Percentiles rank a stretch among this genome's conserved stretches.
Conservation (phyloP, 106 monocot genomes). For the Posidonia australis region DNA sequence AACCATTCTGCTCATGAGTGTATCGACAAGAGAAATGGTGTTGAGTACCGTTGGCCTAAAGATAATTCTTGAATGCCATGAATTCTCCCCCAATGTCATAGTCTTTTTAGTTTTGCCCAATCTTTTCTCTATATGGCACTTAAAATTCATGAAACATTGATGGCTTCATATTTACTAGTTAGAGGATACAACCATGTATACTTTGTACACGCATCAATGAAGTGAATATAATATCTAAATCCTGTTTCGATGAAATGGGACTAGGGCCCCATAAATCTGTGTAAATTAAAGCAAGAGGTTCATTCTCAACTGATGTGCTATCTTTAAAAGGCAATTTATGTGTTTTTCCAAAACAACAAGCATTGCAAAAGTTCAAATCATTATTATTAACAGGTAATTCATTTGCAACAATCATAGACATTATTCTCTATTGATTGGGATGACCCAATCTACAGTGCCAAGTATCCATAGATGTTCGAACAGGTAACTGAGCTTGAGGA, state of each 20-base stretch:
- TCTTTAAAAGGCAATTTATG: no score
- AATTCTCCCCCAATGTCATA: neutral
- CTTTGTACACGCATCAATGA: neutral
- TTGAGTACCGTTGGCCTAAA: neutral
- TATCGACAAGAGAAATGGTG: neutral
- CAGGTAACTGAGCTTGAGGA: no score
- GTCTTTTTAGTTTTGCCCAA: neutral
- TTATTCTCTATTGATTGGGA: no score
- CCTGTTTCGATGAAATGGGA: neutral
- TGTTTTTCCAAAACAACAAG: no score
- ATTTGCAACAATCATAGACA: no score
- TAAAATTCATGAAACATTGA: neutral
- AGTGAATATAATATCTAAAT: neutral
- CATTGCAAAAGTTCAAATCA: no score
- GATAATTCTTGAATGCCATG: neutral
- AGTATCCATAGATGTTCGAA: no score
- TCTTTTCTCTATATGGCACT: neutral
- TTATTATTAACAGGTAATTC: no score
- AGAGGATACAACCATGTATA: neutral
- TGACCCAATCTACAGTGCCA: no score
- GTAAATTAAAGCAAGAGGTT: no score
- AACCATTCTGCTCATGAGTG: no score
- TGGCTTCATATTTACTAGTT: neutral
- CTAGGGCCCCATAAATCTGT: neutral
- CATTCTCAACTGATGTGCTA: no score